phyloP scores from a whole-genome alignment of 306 rosid species.

The Lathyrus oleraceus region DNA sequence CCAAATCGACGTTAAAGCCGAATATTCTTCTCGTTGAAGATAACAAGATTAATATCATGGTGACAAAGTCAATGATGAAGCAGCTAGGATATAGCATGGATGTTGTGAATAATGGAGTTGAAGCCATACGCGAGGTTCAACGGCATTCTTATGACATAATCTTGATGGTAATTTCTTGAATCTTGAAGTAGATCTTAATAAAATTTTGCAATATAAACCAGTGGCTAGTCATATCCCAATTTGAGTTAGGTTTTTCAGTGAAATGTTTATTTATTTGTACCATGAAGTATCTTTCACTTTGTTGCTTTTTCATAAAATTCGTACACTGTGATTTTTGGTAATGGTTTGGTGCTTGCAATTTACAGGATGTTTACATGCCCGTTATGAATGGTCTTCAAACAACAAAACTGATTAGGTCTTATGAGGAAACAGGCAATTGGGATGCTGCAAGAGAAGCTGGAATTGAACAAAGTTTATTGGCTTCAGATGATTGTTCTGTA shows the following conservation, averaged over 20 bases:
- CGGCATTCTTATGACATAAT: slow-evolving; percentile 59
- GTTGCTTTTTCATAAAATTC: background rate
- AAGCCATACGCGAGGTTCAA: slow-evolving; percentile 79
- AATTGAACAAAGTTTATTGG: slow-evolving; percentile 42
- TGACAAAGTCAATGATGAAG: slow-evolving; percentile 90
- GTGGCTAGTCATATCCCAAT: background rate
- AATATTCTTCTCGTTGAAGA: slow-evolving; percentile 93
- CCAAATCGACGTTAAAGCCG: slow-evolving; percentile 47
- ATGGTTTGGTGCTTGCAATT: background rate
- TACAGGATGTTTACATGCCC: slow-evolving; percentile 95
- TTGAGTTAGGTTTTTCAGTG: background rate
- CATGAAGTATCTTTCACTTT: background rate
- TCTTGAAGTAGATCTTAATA: slow-evolving; percentile 11
- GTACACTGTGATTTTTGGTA: background rate
- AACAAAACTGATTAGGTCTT: slow-evolving; percentile 83
- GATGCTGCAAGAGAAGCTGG: slow-evolving; percentile 75
- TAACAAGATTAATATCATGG: slow-evolving; percentile 90
- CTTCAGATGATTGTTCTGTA: slow-evolving; percentile 33
- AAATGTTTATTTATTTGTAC: too few relatives aligned
- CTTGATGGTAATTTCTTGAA: slow-evolving; percentile 65
- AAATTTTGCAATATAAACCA: background rate
- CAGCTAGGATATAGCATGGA: slow-evolving; percentile 78
- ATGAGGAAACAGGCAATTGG: slow-evolving; percentile 88
- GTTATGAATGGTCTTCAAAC: slow-evolving; percentile 93
- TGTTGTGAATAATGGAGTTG: slow-evolving; percentile 82